These are phyloP conservation scores for Penicillium bovifimosum DNA, from an alignment of 495 filamentous ascomycete genomes.

Conservation along the genomic window DNA sequence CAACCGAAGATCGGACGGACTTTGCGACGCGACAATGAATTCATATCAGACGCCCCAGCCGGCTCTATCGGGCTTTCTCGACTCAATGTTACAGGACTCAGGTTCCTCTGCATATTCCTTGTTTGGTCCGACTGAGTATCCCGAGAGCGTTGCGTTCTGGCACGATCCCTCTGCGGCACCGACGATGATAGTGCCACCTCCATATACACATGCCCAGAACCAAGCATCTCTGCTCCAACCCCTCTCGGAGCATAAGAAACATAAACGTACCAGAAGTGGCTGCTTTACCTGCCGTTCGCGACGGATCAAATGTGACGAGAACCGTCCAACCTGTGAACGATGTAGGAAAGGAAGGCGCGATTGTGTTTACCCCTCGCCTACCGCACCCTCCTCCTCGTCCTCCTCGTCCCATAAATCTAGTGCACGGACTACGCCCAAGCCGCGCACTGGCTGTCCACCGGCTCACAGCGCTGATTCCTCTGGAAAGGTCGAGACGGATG, in stretches of 20 bases:
- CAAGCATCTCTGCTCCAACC: slow-evolving; percentile 28
- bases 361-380: slow-evolving; percentile 72
- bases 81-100: slow-evolving; percentile 27
- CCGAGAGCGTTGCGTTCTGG: slow-evolving; percentile 43
- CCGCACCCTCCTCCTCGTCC: slow-evolving; percentile 16
- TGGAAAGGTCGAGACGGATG: slow-evolving; percentile 40
- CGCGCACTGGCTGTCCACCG: slow-evolving; percentile 37
- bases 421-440: slow-evolving; percentile 40
- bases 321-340: slow-evolving; percentile 79
- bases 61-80: slow-evolving; percentile 28
- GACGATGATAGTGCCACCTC: slow-evolving; percentile 19
- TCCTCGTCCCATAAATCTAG: slow-evolving; percentile 29
- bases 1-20: background rate
- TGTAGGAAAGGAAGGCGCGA: slow-evolving; percentile 82
- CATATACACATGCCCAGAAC: slow-evolving; percentile 25
- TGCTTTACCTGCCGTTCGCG: slow-evolving; percentile 90
- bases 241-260: slow-evolving; percentile 72
- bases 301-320: slow-evolving; percentile 91
- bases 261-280: slow-evolving; percentile 86
- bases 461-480: slow-evolving; percentile 47
- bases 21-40: slow-evolving; percentile 25
- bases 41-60: slow-evolving; percentile 32
- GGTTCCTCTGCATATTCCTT: slow-evolving; percentile 33
- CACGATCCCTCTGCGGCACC: slow-evolving; percentile 29
- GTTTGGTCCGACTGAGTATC: slow-evolving; percentile 34